Conservation (phyloP, 2,329 filamentous ascomycete species). For the Aspergillus tubingensis region DNA sequence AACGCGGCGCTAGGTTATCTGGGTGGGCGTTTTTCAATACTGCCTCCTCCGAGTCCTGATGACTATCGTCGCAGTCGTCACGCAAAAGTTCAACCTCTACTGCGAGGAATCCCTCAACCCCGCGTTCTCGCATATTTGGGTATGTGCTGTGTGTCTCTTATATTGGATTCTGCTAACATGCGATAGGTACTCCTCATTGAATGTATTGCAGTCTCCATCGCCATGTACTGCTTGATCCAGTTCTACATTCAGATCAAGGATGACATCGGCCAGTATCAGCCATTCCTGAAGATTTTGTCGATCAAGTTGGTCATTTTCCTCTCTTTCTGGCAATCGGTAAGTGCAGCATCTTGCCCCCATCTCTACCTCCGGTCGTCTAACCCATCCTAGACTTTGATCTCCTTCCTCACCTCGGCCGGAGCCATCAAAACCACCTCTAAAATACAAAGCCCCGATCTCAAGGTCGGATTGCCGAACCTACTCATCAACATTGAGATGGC, state of each 20-base stretch:
- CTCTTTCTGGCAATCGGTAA: slow-evolving; percentile 77
- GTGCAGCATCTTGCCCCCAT: slow-evolving; percentile 14
- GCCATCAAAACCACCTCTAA: slow-evolving; percentile 63
- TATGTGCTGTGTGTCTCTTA: slow-evolving; percentile 43
- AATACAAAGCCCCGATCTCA: slow-evolving; percentile 72
- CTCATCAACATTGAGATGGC: slow-evolving; percentile 85
- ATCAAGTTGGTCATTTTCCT: slow-evolving; percentile 93
- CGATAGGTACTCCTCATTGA: slow-evolving; percentile 68
- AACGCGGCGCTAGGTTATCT: slow-evolving; percentile 51
- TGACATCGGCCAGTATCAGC: slow-evolving; percentile 67
- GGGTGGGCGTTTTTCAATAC: slow-evolving; percentile 82
- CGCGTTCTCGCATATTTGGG: slow-evolving; percentile 82
- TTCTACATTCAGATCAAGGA: slow-evolving; percentile 77
- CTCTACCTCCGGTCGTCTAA: not conserved
- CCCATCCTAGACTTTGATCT: slow-evolving; percentile 54
- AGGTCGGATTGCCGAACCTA: slow-evolving; percentile 76
- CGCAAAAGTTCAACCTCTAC: slow-evolving; percentile 69
- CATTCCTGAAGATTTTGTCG: slow-evolving; percentile 78
- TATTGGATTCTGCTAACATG: slow-evolving; percentile 9
- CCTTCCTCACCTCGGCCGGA: slow-evolving; percentile 62
- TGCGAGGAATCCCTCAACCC: slow-evolving; percentile 78
- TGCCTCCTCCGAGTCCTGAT: slow-evolving; percentile 78
- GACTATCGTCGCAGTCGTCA: slow-evolving; percentile 74
- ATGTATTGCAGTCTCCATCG: slow-evolving; percentile 70
- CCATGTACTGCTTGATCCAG: slow-evolving; percentile 87